phyloP scores from a whole-genome alignment of 2,329 filamentous ascomycete species.

The Diaporthe citriasiana region DNA sequence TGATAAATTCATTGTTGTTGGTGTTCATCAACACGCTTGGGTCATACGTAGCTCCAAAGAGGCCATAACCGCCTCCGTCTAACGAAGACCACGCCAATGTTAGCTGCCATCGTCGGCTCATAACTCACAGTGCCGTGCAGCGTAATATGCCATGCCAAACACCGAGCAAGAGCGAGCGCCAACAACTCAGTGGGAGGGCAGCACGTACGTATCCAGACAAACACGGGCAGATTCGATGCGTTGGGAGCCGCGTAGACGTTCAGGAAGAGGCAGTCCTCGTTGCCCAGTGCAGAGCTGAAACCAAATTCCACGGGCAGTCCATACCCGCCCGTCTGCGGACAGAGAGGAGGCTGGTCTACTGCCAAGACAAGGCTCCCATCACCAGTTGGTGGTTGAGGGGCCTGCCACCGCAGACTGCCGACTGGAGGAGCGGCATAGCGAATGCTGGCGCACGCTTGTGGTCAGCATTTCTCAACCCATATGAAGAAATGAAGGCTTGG shows the following conservation, averaged over 20 bases:
- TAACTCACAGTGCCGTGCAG: not conserved
- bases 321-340: constrained; percentile 49
- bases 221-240: constrained; percentile 59
- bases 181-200: constrained; percentile 40
- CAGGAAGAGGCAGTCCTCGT: constrained; percentile 65
- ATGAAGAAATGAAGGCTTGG: not conserved
- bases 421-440: constrained; percentile 50
- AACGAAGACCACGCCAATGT: not conserved
- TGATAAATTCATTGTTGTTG: constrained; percentile 57
- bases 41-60: constrained; percentile 22
- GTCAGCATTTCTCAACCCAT: not conserved
- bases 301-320: constrained; percentile 48
- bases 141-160: not conserved
- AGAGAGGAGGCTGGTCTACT: constrained; percentile 48
- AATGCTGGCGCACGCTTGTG: constrained; percentile 42
- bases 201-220: constrained; percentile 57
- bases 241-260: constrained; percentile 62
- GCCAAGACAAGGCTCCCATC: constrained; percentile 44
- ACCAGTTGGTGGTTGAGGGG: constrained; percentile 46
- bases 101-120: not conserved
- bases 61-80: constrained; percentile 43
- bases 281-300: constrained; percentile 47
- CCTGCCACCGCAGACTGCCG: constrained; percentile 48
- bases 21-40: constrained; percentile 35
- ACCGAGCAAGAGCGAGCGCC: not conserved